phyloP scores from a whole-genome alignment of 306 rosid species.

The Medicago arabica region DNA sequence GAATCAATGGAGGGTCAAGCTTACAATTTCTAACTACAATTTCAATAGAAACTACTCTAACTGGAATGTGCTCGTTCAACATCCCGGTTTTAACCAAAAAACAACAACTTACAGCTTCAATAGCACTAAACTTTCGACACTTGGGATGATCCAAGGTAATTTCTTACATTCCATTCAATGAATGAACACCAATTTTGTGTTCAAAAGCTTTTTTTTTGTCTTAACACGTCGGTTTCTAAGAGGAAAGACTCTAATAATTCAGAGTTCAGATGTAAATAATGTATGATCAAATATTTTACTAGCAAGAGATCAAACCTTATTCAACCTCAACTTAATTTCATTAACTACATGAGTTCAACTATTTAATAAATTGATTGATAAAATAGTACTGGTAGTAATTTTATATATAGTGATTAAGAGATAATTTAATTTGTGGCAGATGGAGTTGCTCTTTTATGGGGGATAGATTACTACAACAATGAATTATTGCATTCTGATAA shows the following conservation, averaged over 20 bases:
- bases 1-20: conserved; percentile 79
- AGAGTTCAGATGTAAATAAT: background rate
- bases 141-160: conserved; percentile 45
- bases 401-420: no score
- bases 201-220: background rate
- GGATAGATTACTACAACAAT: conserved; percentile 62
- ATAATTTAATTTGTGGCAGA: conserved; percentile 51
- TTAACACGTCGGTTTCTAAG: background rate
- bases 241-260: background rate
- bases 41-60: conserved; percentile 61
- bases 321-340: background rate
- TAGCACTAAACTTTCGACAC: conserved; percentile 57
- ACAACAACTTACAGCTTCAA: conserved; percentile 69
- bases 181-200: background rate
- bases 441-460: conserved; percentile 79
- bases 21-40: conserved; percentile 76
- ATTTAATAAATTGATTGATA: background rate
- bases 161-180: background rate
- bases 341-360: no score
- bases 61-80: conserved; percentile 81
- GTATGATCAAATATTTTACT: background rate
- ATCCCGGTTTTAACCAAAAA: conserved; percentile 63
- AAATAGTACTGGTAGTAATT: no score
- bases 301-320: background rate
- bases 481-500: conserved; percentile 52